These are phyloP conservation scores for Trametes sanguinea DNA, from an alignment of 768 basidiomycete genomes.

Conservation along the genomic window DNA sequence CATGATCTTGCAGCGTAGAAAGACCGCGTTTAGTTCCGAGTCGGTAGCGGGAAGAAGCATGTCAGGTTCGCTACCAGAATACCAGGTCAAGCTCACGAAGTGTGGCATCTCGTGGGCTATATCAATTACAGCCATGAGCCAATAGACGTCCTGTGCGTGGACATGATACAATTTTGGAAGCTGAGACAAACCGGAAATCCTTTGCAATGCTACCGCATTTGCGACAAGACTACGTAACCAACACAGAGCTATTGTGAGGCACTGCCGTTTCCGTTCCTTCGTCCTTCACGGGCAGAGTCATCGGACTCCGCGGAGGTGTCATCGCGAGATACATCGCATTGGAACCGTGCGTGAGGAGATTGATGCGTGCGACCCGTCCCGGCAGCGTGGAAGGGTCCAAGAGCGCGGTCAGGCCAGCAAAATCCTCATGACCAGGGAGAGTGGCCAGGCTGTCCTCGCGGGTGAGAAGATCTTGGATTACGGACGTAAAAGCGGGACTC, in stretches of 20 bases:
- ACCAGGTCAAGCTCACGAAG: background rate
- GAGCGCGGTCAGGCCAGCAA: slow-evolving; percentile 33
- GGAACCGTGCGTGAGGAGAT: slow-evolving; percentile 30
- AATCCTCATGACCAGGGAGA: slow-evolving; percentile 37
- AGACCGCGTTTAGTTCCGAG: too few relatives aligned
- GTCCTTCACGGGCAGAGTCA: slow-evolving; percentile 12
- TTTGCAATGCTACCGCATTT: background rate
- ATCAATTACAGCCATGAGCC: background rate
- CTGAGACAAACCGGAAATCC: too few relatives aligned
- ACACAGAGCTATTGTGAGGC: slow-evolving; percentile 3
- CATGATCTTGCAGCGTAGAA: too few relatives aligned
- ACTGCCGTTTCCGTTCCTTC: slow-evolving; percentile 15
- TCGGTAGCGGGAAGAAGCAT: too few relatives aligned
- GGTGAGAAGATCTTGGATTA: background rate
- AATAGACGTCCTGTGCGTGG: too few relatives aligned
- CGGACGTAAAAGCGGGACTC: slow-evolving; percentile 5
- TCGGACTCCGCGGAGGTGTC: slow-evolving; percentile 27
- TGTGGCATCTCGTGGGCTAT: slow-evolving; percentile 2
- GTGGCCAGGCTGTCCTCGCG: slow-evolving; percentile 31
- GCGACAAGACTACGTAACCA: slow-evolving; percentile 8
- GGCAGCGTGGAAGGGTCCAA: slow-evolving; percentile 35
- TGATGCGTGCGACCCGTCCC: slow-evolving; percentile 30
- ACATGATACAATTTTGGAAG: too few relatives aligned
- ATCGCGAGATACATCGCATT: slow-evolving; percentile 33
- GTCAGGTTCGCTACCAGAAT: too few relatives aligned